These are phyloP conservation scores for Lactarius pseudohatsudake DNA, from an alignment of 768 basidiomycete genomes.

Conservation along the genomic window DNA sequence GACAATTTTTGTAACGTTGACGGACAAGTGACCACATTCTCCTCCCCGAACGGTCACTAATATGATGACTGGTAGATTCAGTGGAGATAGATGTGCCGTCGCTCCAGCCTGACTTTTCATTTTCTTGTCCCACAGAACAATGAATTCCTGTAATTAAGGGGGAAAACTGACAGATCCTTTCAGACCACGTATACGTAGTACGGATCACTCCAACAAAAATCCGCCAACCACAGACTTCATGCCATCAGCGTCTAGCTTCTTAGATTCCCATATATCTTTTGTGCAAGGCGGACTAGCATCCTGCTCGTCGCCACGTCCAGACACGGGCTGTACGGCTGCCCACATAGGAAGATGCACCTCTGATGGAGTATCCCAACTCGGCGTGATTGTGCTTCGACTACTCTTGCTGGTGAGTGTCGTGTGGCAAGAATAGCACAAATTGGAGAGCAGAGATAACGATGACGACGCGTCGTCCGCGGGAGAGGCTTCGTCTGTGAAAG, in stretches of 20 bases:
- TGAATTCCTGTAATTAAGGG: neutral
- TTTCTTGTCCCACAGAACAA: neutral
- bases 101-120: neutral
- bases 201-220: conserved; percentile 41
- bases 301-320: neutral
- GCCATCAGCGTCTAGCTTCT: conserved; percentile 36
- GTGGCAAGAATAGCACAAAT: conserved; percentile 65
- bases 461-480: conserved; percentile 10
- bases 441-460: conserved; percentile 37
- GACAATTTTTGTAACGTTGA: neutral
- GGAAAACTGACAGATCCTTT: neutral
- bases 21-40: neutral
- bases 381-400: conserved; percentile 41
- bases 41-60: too few species aligned
- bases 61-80: neutral
- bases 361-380: conserved; percentile 17
- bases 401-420: conserved; percentile 59
- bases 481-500: conserved; percentile 38
- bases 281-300: neutral
- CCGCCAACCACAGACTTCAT: conserved; percentile 42
- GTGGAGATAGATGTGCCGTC: neutral
- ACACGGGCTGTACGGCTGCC: conserved; percentile 21
- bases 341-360: conserved; percentile 30
- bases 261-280: conserved; percentile 37
- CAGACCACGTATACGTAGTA: neutral